phyloP scores from a whole-genome alignment of 148 eudicot species.

The Chenopodium album region DNA sequence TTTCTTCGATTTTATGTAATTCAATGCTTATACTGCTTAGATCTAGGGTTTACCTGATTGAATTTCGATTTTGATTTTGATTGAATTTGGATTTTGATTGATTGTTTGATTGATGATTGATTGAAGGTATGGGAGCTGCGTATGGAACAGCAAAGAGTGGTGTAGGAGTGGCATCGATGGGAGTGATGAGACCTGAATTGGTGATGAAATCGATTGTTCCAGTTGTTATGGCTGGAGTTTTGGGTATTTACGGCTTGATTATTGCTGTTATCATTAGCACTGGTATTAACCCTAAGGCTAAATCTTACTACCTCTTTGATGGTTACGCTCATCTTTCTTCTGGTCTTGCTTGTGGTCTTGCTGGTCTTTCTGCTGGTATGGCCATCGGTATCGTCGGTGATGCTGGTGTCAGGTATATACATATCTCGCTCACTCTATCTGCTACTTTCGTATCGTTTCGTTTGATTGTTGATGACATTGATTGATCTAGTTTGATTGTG shows the following conservation, averaged over 20 bases:
- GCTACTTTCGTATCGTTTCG: background rate
- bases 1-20: background rate
- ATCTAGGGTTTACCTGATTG: constrained; percentile 4
- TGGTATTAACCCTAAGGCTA: constrained; percentile 81
- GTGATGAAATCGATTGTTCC: constrained; percentile 88
- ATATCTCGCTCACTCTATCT: constrained; percentile 1
- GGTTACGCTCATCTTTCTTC: constrained; percentile 80
- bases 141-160: constrained; percentile 84
- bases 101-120: background rate
- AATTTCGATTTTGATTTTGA: background rate
- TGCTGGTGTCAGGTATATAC: constrained; percentile 68
- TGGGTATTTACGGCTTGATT: constrained; percentile 77
- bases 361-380: constrained; percentile 82
- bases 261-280: constrained; percentile 82
- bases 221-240: constrained; percentile 84
- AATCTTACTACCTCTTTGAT: constrained; percentile 63
- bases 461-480: background rate
- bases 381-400: constrained; percentile 80
- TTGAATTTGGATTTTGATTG: background rate
- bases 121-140: constrained; percentile 76
- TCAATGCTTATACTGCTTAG: background rate
- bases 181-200: constrained; percentile 83
- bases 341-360: constrained; percentile 80
- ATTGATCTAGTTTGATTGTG: background rate
- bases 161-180: constrained; percentile 81